Base-by-base conservation (phyloP, 768 basidiomycete species). In the Trametes villosa region DNA sequence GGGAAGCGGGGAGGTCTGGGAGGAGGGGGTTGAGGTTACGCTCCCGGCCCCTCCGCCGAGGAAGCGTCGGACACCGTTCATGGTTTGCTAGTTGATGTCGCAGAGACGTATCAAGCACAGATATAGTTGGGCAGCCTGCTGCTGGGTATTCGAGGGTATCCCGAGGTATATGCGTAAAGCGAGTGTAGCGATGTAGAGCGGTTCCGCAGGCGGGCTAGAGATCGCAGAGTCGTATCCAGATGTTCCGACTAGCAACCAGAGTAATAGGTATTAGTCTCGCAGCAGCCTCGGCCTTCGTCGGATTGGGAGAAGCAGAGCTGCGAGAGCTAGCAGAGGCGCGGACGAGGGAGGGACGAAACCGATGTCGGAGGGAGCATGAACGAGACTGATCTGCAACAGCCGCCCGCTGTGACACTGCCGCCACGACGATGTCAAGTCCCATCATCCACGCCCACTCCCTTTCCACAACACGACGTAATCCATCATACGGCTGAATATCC, bases 61-160 rank as follows among this genome's bases (percentile, higher is more conserved):
- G 65, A 89, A 79, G 75, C 85, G 82, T 67, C 86, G 87, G 63
- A 89, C 86, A 68, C 86, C 86, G 81, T 89, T 87, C 88, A 89
- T 89, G 47, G 36, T 22, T 53, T 51, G 34, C 60, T 44, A 52
- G 27, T 31, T 40, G n/a, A n/a, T n/a, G n/a, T n/a, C n/a, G n/a
- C n/a, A n/a, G n/a, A n/a, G n/a, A n/a, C n/a, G n/a, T n/a, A n/a
- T n/a, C n/a, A n/a, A n/a, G n/a, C n/a, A n/a, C n/a, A n/a, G n/a
- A n/a, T 36, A 20, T 24, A 40, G 24, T 38, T n/a, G 42, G 30
- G 57, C 62, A 63, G 62, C 62, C 62, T 59, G 62, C 62, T 63
- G 62, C 57, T 57, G 49, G 54, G 50, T 51, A 46, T 52, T 24
- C 24, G 30, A 36, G 38, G 45, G 50, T 51, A 45, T 48, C 26